Evolutionary conservation across 805 yeast species (phyloP).

Genomic region (Saccharomyces jurei): DNA sequence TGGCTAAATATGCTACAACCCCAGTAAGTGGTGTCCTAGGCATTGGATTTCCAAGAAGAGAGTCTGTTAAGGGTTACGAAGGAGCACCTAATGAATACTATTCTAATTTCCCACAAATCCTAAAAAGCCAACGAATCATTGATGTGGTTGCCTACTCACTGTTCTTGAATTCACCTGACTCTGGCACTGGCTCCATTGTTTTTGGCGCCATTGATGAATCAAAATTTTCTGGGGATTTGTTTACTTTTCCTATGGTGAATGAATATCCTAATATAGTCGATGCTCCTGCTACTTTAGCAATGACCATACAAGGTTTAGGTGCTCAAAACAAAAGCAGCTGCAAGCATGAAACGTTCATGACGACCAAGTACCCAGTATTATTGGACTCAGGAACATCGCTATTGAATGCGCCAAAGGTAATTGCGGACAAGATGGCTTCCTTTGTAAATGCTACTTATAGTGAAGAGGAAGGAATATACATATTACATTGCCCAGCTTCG

Average conservation of each 20-base stretch:
- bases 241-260: constrained; percentile 43
- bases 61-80: constrained; percentile 33
- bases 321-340: constrained; percentile 14
- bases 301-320: constrained; percentile 39
- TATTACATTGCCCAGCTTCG: constrained; percentile 35
- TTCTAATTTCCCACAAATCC: constrained; percentile 52
- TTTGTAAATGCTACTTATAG: constrained; percentile 33
- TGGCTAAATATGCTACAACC: constrained; percentile 52
- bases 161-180: constrained; percentile 37
- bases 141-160: constrained; percentile 48
- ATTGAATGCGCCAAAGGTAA: constrained; percentile 36
- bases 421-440: constrained; percentile 27
- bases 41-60: constrained; percentile 57
- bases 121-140: constrained; percentile 47
- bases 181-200: constrained; percentile 40
- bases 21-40: constrained; percentile 54
- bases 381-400: constrained; percentile 56
- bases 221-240: constrained; percentile 43
- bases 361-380: constrained; percentile 32
- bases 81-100: constrained; percentile 31
- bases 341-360: constrained; percentile 16
- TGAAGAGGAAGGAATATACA: constrained; percentile 32
- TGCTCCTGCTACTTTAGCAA: constrained; percentile 37
- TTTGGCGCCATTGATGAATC: constrained; percentile 59
- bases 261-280: constrained; percentile 20